These are phyloP conservation scores for Collariella sp. DNA, from an alignment of 495 filamentous ascomycete genomes.

Conservation along the genomic window DNA sequence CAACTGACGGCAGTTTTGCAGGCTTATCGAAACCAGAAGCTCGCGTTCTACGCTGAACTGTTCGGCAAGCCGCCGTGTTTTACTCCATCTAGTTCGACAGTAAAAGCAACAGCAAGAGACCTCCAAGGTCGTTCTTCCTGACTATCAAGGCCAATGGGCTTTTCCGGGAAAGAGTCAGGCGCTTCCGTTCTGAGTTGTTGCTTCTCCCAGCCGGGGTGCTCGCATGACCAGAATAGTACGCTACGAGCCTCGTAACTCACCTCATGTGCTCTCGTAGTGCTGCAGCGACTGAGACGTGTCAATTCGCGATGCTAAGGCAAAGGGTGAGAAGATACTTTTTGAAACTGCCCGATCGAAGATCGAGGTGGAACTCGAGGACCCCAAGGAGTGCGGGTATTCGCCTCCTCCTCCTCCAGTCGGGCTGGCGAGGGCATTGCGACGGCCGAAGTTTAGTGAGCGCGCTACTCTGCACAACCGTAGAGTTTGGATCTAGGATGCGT, in stretches of 20 bases:
- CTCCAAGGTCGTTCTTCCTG: slow-evolving; percentile 33
- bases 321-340: background rate
- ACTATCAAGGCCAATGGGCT: slow-evolving; percentile 32
- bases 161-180: too few species aligned
- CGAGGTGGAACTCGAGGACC: background rate
- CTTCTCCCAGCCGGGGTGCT: too few species aligned
- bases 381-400: too few species aligned
- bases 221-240: too few species aligned
- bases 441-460: too few species aligned
- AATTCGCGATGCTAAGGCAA: slow-evolving; percentile 18
- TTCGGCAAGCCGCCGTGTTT: slow-evolving; percentile 35
- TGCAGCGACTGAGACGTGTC: slow-evolving; percentile 41
- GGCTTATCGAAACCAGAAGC: background rate
- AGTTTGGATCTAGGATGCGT: too few species aligned
- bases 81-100: slow-evolving; percentile 38
- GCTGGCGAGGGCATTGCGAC: too few species aligned
- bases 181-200: too few species aligned
- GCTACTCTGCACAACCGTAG: too few species aligned
- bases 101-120: too few species aligned
- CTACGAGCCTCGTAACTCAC: too few species aligned
- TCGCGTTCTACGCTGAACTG: background rate
- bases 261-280: slow-evolving; percentile 33
- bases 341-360: background rate
- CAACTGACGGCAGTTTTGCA: background rate
- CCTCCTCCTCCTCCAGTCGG: too few species aligned